A percentile compares a stretch with the other conserved stretches of the same genome.
Conservation (phyloP, 140 eudicot genomes). For the Anethum foeniculum region DNA sequence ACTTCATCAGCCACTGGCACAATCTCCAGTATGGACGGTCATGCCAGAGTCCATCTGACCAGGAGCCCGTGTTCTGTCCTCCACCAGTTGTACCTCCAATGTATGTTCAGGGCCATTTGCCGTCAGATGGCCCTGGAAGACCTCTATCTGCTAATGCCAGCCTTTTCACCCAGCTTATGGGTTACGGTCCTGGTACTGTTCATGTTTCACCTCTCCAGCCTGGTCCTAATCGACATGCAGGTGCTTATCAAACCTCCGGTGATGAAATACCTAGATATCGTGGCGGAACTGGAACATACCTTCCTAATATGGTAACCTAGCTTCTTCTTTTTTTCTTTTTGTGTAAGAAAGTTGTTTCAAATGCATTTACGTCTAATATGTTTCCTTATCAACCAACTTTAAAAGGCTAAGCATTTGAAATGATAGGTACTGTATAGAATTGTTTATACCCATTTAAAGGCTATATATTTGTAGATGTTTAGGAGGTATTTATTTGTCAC, state of each 20-base stretch:
- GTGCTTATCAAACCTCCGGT: slow-evolving; percentile 6
- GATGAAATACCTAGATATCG: slow-evolving; percentile 19
- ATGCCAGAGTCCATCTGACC: slow-evolving; percentile 20
- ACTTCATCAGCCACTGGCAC: slow-evolving; percentile 25
- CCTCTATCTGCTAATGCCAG: slow-evolving; percentile 19
- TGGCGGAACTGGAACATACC: slow-evolving; percentile 18
- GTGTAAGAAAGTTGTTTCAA: neutral
- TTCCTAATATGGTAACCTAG: slow-evolving; percentile 15
- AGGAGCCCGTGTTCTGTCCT: slow-evolving; percentile 12
- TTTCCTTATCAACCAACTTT: neutral
- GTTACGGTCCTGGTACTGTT: slow-evolving; percentile 16
- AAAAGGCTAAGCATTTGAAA: neutral
- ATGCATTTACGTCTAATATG: neutral
- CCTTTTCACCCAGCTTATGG: slow-evolving; percentile 22
- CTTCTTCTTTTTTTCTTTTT: neutral
- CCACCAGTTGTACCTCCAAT: slow-evolving; percentile 13
- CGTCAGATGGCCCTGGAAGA: slow-evolving; percentile 13
- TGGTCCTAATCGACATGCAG: slow-evolving; percentile 5
- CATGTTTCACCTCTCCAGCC: slow-evolving; percentile 14
- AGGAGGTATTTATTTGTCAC: neutral
- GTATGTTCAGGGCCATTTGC: slow-evolving; percentile 13
- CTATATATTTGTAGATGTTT: neutral
- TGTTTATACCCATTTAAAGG: neutral
- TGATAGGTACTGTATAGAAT: neutral
- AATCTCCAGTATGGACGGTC: slow-evolving; percentile 32